Base-by-base conservation (phyloP, 2,329 filamentous ascomycete genomes). In the Botrytis medusae region DNA sequence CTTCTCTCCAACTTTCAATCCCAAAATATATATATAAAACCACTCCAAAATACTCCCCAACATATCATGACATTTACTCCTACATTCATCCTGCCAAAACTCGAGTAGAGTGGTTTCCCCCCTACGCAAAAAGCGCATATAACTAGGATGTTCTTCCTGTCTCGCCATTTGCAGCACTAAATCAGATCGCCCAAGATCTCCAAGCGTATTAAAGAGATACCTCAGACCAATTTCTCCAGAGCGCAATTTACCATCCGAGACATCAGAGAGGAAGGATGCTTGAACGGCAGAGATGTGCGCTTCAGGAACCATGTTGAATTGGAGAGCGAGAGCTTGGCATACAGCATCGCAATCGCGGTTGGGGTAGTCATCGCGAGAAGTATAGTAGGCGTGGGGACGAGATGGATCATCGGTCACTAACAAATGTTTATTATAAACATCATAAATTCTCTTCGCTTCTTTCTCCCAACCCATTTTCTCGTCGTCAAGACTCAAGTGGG, bases 1-100 rank as follows among this genome's bases (percentile, higher is more conserved):
- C 67, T 69, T 37, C 20, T 40, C 65, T 22, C 32, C 25, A 32
- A 69, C n/a, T 18, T 42, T 44, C 25, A 69, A 40, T 12, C 67
- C 51, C n/a, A 69, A 32, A 9, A 57, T 48, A 57, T 18, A 69
- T 3, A 34, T 80, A 64, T 86, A 86, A 70, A 85, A 84, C 84
- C 84, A 86, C 75, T 85, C 84, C 61, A 85, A 85, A 46, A 85
- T 84, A 0, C 83, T 85, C 0, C 84, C 84, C 10, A 86, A 79
- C 84, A 86, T 85, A 75, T 86, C 84, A 75, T 86, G 84, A 64
- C 84, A 84, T 75, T 85, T 85, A 25, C 80, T 82, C 32, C 83
- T 79, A 76, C 83, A 84, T 14, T 81, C 81, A 63, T 84, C 82
- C 75, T 84, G 83, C 83, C 83, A 85, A 69, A 85, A 85, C 74